phyloP scores from a whole-genome alignment of 257 asterid species.

The Rauvolfia tetraphylla region DNA sequence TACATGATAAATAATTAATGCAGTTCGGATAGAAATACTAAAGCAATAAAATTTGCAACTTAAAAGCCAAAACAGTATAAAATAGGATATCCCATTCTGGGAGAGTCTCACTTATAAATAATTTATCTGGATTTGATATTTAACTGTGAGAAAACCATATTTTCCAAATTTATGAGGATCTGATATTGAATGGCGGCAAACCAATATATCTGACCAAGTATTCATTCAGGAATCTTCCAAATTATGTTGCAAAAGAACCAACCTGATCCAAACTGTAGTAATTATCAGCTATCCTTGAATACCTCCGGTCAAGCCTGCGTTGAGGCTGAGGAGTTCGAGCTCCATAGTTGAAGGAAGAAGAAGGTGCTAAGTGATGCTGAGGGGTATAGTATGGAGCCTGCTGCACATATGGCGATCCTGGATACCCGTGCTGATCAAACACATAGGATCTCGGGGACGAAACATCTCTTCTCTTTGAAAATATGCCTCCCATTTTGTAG shows the following conservation, averaged over 20 bases:
- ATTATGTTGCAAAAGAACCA: not conserved
- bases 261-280: conserved; percentile 75
- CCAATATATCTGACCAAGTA: not conserved
- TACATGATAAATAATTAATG: not conserved
- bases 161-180: too few species aligned
- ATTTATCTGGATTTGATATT: too few species aligned
- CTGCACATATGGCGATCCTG: conserved; percentile 1
- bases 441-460: not conserved
- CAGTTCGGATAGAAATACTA: not conserved
- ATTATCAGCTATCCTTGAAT: conserved; percentile 68
- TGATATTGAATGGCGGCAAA: not conserved
- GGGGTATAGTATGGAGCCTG: conserved; percentile 4
- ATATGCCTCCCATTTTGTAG: not conserved
- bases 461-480: not conserved
- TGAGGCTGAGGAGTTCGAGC: conserved; percentile 22
- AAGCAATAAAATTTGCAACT: not conserved
- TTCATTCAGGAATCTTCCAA: not conserved
- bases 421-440: not conserved
- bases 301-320: conserved; percentile 57
- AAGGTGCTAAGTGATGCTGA: conserved; percentile 5
- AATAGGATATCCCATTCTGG: not conserved
- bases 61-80: not conserved
- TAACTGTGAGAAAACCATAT: too few species aligned
- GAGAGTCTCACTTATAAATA: too few species aligned
- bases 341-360: conserved; percentile 8